A percentile compares a stretch with the other conserved stretches of the same genome.
Conservation (phyloP, 805 yeast species). For the Yarrowia sp. region DNA sequence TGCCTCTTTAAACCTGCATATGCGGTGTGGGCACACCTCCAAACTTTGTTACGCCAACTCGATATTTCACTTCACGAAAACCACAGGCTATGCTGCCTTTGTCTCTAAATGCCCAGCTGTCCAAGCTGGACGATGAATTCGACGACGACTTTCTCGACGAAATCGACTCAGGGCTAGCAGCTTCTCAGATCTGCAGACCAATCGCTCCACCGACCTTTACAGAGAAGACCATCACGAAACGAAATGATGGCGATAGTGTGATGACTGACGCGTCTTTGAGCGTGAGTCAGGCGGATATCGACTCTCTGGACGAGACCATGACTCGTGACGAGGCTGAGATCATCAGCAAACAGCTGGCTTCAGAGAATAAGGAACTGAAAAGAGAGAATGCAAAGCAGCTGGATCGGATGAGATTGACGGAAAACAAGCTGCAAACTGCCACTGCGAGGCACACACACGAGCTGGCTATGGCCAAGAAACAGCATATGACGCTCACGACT, state of each 20-base stretch:
- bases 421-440: constrained; percentile 1
- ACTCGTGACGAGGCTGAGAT: not conserved
- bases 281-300: not conserved
- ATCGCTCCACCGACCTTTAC: not conserved
- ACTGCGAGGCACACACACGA: not conserved
- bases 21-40: not conserved
- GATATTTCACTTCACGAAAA: not conserved
- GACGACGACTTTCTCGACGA: constrained; percentile 23
- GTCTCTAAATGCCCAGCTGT: constrained; percentile 20
- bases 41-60: not conserved
- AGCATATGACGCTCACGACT: not conserved
- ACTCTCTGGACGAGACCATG: not conserved
- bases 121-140: constrained; percentile 16
- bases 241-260: not conserved
- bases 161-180: not conserved
- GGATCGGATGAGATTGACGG: constrained; percentile 5
- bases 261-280: not conserved
- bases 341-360: not conserved
- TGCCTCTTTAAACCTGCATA: not conserved
- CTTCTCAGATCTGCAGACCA: not conserved
- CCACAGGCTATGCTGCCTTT: constrained; percentile 18
- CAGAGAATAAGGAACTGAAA: constrained; percentile 2
- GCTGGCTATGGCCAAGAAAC: constrained; percentile 6
- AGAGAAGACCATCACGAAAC: not conserved
- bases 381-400: not conserved